Conservation (phyloP, 352 stramenopile species). For the Globisporangium takayamanum region DNA sequence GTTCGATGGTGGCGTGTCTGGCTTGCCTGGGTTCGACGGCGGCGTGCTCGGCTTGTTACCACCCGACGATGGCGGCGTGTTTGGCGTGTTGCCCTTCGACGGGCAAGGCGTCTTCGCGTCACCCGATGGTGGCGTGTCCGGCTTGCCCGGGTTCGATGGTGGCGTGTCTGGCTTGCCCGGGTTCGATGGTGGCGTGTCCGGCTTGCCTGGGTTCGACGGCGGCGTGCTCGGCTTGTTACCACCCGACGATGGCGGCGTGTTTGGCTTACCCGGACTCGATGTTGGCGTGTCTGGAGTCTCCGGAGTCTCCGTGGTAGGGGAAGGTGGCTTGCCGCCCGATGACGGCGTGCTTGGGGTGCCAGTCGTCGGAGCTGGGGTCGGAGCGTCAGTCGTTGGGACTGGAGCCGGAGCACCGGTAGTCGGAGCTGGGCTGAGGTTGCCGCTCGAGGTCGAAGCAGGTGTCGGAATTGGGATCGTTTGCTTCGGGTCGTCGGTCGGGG, state of each 20-base stretch:
- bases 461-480: too few species aligned
- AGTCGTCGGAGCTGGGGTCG: neutral
- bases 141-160: neutral
- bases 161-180: neutral
- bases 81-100: neutral
- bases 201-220: too few species aligned
- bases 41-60: neutral
- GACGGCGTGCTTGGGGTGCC: neutral
- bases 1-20: neutral
- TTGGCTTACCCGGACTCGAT: neutral
- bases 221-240: too few species aligned
- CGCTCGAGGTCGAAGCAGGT: too few species aligned
- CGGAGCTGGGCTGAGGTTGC: neutral
- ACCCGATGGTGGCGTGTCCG: neutral
- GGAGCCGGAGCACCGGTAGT: slow-evolving; percentile 6
- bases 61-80: neutral
- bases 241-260: too few species aligned
- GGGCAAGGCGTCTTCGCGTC: too few species aligned
- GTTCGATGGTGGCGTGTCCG: neutral
- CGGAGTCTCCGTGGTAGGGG: neutral
- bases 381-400: neutral
- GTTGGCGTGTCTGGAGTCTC: too few species aligned
- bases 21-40: neutral
- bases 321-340: slow-evolving; percentile 1
- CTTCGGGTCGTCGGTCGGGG: too few species aligned